A percentile compares a stretch with the other conserved stretches of the same genome.
These are phyloP conservation scores for Schoenoplectus tabernaemontani DNA, from an alignment of 202 grass and related monocot genomes.

Conservation along the genomic window DNA sequence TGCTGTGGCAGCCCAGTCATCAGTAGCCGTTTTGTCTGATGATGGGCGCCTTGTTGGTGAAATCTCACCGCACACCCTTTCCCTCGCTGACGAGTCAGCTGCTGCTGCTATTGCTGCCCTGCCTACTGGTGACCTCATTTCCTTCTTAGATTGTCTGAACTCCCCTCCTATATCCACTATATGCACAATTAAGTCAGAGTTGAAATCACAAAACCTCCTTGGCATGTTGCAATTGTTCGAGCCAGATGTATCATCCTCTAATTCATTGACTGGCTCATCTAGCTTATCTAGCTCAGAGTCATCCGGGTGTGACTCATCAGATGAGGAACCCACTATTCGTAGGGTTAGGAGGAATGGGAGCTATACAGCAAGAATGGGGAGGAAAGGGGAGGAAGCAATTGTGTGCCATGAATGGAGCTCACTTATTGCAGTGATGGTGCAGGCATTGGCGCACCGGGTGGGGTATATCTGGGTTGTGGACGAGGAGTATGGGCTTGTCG, in stretches of 20 bases:
- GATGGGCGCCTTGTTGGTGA: conserved; percentile 34
- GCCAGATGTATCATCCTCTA: neutral
- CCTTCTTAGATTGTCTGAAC: conserved; percentile 29
- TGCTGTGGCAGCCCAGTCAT: conserved; percentile 25
- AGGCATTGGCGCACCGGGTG: conserved; percentile 49
- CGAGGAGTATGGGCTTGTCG: conserved; percentile 29
- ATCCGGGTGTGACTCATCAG: conserved; percentile 31
- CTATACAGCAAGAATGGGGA: conserved; percentile 25
- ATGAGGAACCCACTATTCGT: conserved; percentile 27
- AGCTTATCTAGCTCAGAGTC: conserved; percentile 14
- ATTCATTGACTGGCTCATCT: conserved; percentile 16
- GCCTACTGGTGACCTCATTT: conserved; percentile 36
- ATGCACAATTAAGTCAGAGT: conserved; percentile 25
- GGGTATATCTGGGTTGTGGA: conserved; percentile 67
- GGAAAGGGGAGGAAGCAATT: conserved; percentile 33
- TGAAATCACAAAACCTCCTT: conserved; percentile 26
- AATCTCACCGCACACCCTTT: conserved; percentile 48
- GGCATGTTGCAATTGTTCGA: conserved; percentile 55
- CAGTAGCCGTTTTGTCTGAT: conserved; percentile 39
- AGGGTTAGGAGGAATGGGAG: conserved; percentile 8
- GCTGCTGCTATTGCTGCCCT: conserved; percentile 40
- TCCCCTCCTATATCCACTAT: conserved; percentile 14
- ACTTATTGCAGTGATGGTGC: conserved; percentile 67
- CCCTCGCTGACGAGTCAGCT: conserved; percentile 26
- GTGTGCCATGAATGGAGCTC: conserved; percentile 52